These are phyloP conservation scores for Candida boleticola DNA, from an alignment of 805 yeast species.

Conservation along the genomic window DNA sequence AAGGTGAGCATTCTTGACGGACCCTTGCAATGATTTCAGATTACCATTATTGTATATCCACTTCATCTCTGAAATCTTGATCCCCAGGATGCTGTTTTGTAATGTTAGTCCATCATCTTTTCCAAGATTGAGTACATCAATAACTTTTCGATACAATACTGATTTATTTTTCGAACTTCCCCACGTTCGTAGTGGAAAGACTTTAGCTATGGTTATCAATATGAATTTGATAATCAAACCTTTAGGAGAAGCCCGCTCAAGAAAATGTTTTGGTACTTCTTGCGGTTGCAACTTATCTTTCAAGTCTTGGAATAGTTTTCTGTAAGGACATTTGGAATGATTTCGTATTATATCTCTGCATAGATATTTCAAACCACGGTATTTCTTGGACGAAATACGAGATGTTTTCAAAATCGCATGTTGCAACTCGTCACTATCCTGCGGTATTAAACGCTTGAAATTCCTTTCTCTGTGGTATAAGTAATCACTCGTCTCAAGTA, in stretches of 20 bases:
- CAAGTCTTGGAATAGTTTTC: conserved; percentile 32
- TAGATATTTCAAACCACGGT: conserved; percentile 14
- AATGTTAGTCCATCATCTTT: conserved; percentile 35
- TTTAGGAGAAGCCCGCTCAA: conserved; percentile 29
- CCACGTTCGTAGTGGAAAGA: conserved; percentile 51
- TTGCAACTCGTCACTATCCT: neutral
- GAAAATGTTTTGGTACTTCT: neutral
- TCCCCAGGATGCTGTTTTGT: conserved; percentile 25
- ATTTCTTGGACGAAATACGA: conserved; percentile 23
- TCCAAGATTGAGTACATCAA: conserved; percentile 35
- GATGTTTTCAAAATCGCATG: too few relatives aligned
- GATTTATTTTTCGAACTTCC: conserved; percentile 54
- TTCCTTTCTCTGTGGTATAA: neutral
- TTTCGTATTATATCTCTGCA: conserved; percentile 24
- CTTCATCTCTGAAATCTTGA: conserved; percentile 43
- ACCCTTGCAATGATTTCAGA: neutral
- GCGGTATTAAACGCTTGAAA: neutral
- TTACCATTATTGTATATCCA: conserved; percentile 44
- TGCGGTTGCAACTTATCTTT: conserved; percentile 17
- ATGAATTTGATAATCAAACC: conserved; percentile 42
- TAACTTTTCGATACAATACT: conserved; percentile 33
- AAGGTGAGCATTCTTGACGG: too few relatives aligned
- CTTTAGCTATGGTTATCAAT: conserved; percentile 39
- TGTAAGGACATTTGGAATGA: conserved; percentile 35
- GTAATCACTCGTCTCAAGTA: neutral